Evolutionary conservation across 805 yeast species (phyloP).

Genomic region (Candida maltosa): DNA sequence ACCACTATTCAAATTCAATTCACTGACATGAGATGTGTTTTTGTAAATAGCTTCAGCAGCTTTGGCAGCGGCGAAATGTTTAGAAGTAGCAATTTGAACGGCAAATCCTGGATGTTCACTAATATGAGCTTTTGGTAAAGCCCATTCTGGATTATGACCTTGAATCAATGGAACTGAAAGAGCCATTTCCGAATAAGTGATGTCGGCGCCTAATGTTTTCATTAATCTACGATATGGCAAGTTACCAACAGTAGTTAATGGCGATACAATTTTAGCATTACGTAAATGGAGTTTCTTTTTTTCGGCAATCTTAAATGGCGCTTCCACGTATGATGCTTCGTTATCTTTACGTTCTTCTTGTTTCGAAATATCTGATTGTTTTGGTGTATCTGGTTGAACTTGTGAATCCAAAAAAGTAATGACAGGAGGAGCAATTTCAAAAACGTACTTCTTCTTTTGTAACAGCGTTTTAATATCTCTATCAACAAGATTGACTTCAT

Average conservation of each 20-base stretch:
- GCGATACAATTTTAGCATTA: constrained; percentile 85
- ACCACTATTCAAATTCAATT: constrained; percentile 90
- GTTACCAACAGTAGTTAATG: constrained; percentile 96
- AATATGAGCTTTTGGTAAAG: constrained; percentile 83
- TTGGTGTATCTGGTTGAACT: constrained; percentile 37
- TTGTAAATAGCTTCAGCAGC: constrained; percentile 78
- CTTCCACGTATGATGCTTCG: constrained; percentile 61
- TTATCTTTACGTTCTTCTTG: constrained; percentile 33
- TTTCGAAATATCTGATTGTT: constrained; percentile 23
- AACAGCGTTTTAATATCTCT: constrained; percentile 44
- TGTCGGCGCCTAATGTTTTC: constrained; percentile 87
- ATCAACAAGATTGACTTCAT: constrained; percentile 64
- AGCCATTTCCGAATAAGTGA: constrained; percentile 96
- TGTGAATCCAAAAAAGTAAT: constrained; percentile 64
- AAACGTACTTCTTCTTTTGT: constrained; percentile 60
- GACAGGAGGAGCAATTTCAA: constrained; percentile 55
- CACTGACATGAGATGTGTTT: constrained; percentile 62
- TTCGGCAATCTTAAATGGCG: constrained; percentile 75
- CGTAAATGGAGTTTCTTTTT: constrained; percentile 69
- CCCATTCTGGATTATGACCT: constrained; percentile 96
- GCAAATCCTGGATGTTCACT: constrained; percentile 87
- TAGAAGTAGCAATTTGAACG: constrained; percentile 86
- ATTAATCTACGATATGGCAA: constrained; percentile 91
- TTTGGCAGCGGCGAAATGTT: constrained; percentile 90
- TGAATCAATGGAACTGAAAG: constrained; percentile 78